phyloP scores from a whole-genome alignment of 1,284 basidiomycete species.

The Puccinia coronata region DNA sequence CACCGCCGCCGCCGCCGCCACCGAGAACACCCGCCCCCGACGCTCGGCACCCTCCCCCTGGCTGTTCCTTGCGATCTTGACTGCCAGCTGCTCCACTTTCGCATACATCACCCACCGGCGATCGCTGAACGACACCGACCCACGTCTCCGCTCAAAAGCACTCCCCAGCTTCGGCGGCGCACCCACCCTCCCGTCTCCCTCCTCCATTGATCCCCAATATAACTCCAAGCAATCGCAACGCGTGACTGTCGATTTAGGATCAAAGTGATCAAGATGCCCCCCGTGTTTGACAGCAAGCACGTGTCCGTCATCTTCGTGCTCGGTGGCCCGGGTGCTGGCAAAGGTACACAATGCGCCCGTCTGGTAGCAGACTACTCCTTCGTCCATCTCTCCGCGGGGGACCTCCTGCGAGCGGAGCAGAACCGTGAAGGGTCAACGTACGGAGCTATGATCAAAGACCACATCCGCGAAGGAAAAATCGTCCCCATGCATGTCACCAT shows the following conservation, averaged over 20 bases:
- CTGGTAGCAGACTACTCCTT: constrained; percentile 89
- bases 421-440: constrained; percentile 79
- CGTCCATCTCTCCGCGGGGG: constrained; percentile 93
- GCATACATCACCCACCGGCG: constrained; percentile 41
- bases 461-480: constrained; percentile 89
- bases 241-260: too few species aligned
- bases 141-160: constrained; percentile 41
- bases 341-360: constrained; percentile 89
- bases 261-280: too few species aligned
- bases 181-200: neutral
- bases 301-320: constrained; percentile 93
- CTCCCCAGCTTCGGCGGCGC: constrained; percentile 48
- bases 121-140: constrained; percentile 39
- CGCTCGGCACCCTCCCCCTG: constrained; percentile 44
- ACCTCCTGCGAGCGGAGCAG: constrained; percentile 93
- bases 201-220: too few species aligned
- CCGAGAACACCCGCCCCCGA: neutral
- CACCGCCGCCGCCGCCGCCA: neutral
- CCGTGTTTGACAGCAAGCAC: constrained; percentile 72
- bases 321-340: constrained; percentile 95
- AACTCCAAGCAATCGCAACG: too few species aligned
- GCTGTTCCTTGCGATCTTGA: constrained; percentile 45
- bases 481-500: constrained; percentile 97
- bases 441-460: constrained; percentile 81
- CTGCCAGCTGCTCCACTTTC: constrained; percentile 38